Percentiles rank a stretch among this genome's conserved stretches.
These are phyloP conservation scores for Pseudopyrenochaeta lycopersici DNA, from an alignment of 2,329 filamentous ascomycete genomes.

Conservation along the genomic window DNA sequence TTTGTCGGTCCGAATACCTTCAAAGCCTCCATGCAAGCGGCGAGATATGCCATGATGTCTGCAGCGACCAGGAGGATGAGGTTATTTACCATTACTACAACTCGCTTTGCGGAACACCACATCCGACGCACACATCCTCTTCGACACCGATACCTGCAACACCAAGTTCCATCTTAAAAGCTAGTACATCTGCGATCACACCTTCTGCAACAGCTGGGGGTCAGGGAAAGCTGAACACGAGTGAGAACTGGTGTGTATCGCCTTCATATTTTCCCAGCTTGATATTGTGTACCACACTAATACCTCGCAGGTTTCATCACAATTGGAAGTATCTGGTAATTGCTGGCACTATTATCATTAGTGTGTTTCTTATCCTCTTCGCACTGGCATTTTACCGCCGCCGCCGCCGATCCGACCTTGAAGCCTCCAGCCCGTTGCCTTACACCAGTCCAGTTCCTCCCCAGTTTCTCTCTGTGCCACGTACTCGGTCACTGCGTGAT, in stretches of 20 bases:
- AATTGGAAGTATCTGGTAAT: constrained; percentile 87
- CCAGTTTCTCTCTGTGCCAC: not conserved
- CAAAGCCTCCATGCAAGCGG: constrained; percentile 64
- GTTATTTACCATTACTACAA: constrained; percentile 34
- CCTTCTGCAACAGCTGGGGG: constrained; percentile 3
- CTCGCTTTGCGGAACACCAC: not conserved
- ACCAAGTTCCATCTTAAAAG: not conserved
- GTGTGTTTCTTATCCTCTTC: constrained; percentile 61
- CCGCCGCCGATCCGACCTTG: not conserved
- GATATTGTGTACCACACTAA: not conserved
- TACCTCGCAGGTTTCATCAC: constrained; percentile 65
- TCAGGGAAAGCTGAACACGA: constrained; percentile 17
- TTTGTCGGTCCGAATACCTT: constrained; percentile 73
- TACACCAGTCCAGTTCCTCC: not conserved
- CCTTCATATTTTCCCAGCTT: not conserved
- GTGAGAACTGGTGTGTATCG: constrained; percentile 24
- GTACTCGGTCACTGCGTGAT: not conserved
- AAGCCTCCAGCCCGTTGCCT: not conserved
- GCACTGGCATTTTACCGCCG: not conserved
- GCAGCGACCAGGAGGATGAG: constrained; percentile 64
- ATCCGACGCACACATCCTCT: not conserved
- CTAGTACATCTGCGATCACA: not conserved
- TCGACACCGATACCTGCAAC: not conserved
- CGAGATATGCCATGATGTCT: constrained; percentile 70
- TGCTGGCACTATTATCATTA: constrained; percentile 76